These are phyloP conservation scores for Bonia amplexicaulis DNA, from an alignment of 176 grass and related monocot species.

Conservation along the genomic window DNA sequence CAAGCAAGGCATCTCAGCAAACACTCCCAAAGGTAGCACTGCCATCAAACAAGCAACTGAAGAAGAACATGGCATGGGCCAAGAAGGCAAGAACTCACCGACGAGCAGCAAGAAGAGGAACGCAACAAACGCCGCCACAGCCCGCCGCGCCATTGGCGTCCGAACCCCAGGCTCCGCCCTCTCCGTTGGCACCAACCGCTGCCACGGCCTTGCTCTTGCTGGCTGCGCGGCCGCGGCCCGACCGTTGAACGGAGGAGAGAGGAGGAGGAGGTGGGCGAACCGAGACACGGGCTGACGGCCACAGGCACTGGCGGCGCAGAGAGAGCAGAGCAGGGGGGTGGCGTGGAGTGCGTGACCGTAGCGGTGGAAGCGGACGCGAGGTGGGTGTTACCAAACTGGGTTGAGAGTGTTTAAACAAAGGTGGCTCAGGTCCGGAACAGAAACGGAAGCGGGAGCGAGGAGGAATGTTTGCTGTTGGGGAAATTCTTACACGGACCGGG, in stretches of 20 bases:
- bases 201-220: neutral
- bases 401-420: constrained; percentile 17
- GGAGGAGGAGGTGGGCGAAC: neutral
- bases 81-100: constrained; percentile 33
- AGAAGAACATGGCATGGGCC: neutral
- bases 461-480: constrained; percentile 43
- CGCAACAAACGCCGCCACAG: neutral
- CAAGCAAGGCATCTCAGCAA: constrained; percentile 33
- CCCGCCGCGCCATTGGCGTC: constrained; percentile 35
- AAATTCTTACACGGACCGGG: neutral
- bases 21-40: neutral
- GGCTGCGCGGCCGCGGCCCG: neutral
- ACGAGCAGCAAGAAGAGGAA: constrained; percentile 37
- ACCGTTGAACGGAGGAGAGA: neutral
- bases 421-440: constrained; percentile 43
- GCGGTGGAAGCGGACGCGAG: constrained; percentile 40
- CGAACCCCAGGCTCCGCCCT: neutral
- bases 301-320: constrained; percentile 11
- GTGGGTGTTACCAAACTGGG: constrained; percentile 31
- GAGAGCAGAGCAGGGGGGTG: neutral
- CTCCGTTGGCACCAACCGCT: neutral
- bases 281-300: constrained; percentile 32
- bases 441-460: neutral
- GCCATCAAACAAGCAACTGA: neutral
- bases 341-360: constrained; percentile 17